Evolutionary conservation across 495 filamentous ascomycete species (phyloP).

Genomic region (Penicillium paxilli): DNA sequence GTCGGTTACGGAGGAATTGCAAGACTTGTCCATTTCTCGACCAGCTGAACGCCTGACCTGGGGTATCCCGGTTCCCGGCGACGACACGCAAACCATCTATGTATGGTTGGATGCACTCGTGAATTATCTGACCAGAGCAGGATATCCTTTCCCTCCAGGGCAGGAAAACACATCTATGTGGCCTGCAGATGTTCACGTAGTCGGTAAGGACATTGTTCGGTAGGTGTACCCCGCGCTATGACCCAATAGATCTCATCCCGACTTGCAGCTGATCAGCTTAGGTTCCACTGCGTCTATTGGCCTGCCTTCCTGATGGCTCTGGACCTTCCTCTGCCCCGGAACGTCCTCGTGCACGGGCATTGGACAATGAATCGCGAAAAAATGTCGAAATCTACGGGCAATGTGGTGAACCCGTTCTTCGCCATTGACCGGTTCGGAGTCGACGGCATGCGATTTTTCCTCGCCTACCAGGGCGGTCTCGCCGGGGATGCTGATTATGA

Average conservation of each 20-base stretch:
- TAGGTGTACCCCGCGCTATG: slow-evolving; percentile 29
- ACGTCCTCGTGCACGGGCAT: slow-evolving; percentile 85
- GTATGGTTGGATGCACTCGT: slow-evolving; percentile 96
- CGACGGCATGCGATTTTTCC: slow-evolving; percentile 85
- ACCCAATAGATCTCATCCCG: slow-evolving; percentile 1
- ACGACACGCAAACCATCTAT: slow-evolving; percentile 87
- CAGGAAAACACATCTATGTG: slow-evolving; percentile 64
- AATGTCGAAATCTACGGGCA: slow-evolving; percentile 95
- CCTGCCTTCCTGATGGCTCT: slow-evolving; percentile 92
- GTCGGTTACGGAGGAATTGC: slow-evolving; percentile 66
- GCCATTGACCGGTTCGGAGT: slow-evolving; percentile 86
- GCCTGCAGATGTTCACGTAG: slow-evolving; percentile 89
- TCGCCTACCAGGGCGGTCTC: slow-evolving; percentile 75
- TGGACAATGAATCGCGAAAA: slow-evolving; percentile 89
- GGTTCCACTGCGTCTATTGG: slow-evolving; percentile 97
- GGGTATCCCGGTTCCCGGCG: slow-evolving; percentile 88
- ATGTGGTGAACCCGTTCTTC: slow-evolving; percentile 93
- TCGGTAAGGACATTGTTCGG: slow-evolving; percentile 94
- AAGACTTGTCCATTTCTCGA: slow-evolving; percentile 87
- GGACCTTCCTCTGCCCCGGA: slow-evolving; percentile 76
- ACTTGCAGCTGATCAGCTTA: slow-evolving; percentile 23
- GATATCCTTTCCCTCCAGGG: slow-evolving; percentile 78
- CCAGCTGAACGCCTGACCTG: slow-evolving; percentile 76
- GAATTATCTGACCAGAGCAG: slow-evolving; percentile 86
- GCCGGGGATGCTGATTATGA: slow-evolving; percentile 77